Conservation (phyloP, 106 monocot species). For the Cymbidium sinense region DNA sequence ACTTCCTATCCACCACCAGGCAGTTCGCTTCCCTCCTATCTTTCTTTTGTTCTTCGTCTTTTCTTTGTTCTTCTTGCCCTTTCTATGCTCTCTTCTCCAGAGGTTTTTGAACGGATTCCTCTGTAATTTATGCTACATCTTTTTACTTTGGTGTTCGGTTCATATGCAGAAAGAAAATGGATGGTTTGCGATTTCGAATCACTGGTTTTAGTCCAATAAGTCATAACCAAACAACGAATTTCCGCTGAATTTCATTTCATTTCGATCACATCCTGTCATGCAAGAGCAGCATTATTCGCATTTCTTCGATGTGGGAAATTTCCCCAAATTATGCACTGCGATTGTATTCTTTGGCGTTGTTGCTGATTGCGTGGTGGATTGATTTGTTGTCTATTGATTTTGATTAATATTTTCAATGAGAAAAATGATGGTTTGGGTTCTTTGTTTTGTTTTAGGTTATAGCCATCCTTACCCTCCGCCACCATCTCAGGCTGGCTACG, state of each 20-base stretch:
- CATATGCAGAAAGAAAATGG: not conserved
- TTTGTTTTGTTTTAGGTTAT: conserved; percentile 8
- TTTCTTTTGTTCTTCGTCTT: not conserved
- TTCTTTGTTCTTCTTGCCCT: not conserved
- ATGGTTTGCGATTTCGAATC: not conserved
- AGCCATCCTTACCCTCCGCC: conserved; percentile 6
- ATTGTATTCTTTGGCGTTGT: not conserved
- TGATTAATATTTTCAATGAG: not conserved
- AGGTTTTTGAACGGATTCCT: not conserved
- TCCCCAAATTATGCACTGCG: not conserved
- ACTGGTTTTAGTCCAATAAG: not conserved
- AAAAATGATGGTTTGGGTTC: not conserved
- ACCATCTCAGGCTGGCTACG: conserved; percentile 4
- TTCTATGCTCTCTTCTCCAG: not conserved
- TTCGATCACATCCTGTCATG: not conserved
- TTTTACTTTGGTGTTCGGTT: not conserved
- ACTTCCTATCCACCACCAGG: conserved; percentile 9
- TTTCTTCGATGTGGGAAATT: not conserved
- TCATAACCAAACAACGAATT: too few species aligned
- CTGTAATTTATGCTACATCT: not conserved
- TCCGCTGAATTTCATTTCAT: not conserved
- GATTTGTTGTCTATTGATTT: not conserved
- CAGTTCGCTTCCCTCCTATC: not conserved
- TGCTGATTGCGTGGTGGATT: not conserved
- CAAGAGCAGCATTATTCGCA: not conserved